A percentile compares a stretch with the other conserved stretches of the same genome.
phyloP scores from a whole-genome alignment of 2,329 filamentous ascomycete genomes.

The Penicillium sp. region DNA sequence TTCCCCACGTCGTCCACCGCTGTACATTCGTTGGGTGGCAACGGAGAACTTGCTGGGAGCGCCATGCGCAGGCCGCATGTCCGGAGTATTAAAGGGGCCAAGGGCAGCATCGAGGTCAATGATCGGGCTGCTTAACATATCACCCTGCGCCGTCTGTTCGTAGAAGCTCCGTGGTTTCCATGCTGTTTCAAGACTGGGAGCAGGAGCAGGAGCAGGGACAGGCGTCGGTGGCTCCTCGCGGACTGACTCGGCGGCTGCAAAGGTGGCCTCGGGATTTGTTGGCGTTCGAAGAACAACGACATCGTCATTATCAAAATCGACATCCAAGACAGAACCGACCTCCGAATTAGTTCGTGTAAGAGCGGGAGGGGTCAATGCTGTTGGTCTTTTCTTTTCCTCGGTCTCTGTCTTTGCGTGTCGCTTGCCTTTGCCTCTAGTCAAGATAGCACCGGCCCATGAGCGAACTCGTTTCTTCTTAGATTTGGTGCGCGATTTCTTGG shows the following conservation, averaged over 20 bases:
- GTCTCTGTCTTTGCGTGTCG: conserved; percentile 42
- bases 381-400: conserved; percentile 23
- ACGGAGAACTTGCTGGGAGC: conserved; percentile 37
- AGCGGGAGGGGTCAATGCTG: conserved; percentile 41
- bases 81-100: conserved; percentile 76
- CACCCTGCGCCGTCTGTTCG: conserved; percentile 50
- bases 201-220: conserved; percentile 17
- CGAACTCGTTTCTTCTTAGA: conserved; percentile 66
- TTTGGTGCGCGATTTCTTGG: conserved; percentile 33
- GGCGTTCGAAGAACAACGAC: conserved; percentile 46
- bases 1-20: conserved; percentile 44
- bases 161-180: conserved; percentile 45
- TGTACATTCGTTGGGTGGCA: conserved; percentile 45
- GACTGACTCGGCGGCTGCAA: conserved; percentile 17
- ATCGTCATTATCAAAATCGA: conserved; percentile 48
- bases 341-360: conserved; percentile 40
- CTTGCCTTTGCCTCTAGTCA: conserved; percentile 43
- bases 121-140: conserved; percentile 64
- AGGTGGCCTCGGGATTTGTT: conserved; percentile 34
- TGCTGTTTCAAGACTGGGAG: conserved; percentile 32
- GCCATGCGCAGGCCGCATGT: conserved; percentile 33
- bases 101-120: conserved; percentile 93
- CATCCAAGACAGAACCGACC: conserved; percentile 40
- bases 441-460: conserved; percentile 51
- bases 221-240: conserved; percentile 14